Base-by-base conservation (phyloP, 192 early-diverging fungal genomes). In the Entomortierella parvispora region DNA sequence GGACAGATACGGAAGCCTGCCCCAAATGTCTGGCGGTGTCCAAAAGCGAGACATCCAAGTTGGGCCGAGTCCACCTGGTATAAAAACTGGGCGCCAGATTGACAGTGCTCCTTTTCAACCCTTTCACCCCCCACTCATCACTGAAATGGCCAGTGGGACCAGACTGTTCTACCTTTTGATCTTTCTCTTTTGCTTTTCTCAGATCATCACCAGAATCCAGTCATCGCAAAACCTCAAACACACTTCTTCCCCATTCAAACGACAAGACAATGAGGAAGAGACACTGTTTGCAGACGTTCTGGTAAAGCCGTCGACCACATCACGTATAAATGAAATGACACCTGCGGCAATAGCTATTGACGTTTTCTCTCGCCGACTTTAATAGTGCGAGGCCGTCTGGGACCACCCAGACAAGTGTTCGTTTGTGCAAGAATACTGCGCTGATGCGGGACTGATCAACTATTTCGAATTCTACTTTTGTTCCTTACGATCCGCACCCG, bases 401-500 rank as follows among this genome's bases (percentile, higher is more conserved):
- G 53, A 67, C 7, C 76, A 86, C 22, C 58, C 75, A 29, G 82
- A 82, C 32, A 75, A 79, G 58, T 94, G 93, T 60, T 65, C 69
- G 7, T 89, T 63, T 56, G 89, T 92, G 25, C 58, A 80, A 46
- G 80, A 85, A 56, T 62, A 88, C 69, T 94, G 93, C 61, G 62
- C 86, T 54, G 77, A 82, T 28, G 68, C 86, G 20, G 91, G 93
- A 11, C 31, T 89, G 56, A 69, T 89, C 34, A 81, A 86, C 56
- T 89, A 89, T 61, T 57, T 87, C 23, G 68, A 82, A 22, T 53
- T 84, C 14, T 89, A 89, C 56, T 89, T 82, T 58, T 89, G 88
- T 53, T 43, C 68, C 18, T 49, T 72, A 33, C 5, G 52, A 23
- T 40, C 69, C 18, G 31, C 71, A 28, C 81, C 66, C 25, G 40